phyloP scores from a whole-genome alignment of 805 yeast species.

The Cyberlindnera subsufficiens region DNA sequence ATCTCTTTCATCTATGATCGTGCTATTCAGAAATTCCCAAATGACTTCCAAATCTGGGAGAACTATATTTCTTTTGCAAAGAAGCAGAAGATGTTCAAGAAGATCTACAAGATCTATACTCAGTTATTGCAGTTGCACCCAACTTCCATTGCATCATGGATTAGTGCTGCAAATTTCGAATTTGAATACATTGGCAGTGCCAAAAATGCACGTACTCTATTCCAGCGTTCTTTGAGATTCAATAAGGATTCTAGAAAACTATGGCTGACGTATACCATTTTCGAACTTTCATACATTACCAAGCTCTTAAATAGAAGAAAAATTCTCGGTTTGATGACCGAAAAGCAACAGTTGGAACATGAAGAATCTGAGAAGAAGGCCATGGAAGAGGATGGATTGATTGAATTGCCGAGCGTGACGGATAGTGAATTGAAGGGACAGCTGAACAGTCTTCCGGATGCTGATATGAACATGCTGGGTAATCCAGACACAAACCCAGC shows the following conservation, averaged over 20 bases:
- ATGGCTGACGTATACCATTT: constrained; percentile 83
- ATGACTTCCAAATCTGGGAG: constrained; percentile 73
- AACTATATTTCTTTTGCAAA: constrained; percentile 66
- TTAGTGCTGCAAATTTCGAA: constrained; percentile 91
- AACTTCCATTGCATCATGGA: constrained; percentile 86
- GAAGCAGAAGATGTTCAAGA: constrained; percentile 59
- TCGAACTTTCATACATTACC: constrained; percentile 82
- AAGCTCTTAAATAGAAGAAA: constrained; percentile 79
- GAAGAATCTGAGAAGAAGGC: constrained; percentile 26
- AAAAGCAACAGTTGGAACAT: constrained; percentile 57
- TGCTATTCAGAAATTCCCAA: constrained; percentile 75
- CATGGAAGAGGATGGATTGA: constrained; percentile 28
- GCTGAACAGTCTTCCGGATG: constrained; percentile 75
- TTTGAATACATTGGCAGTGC: constrained; percentile 85
- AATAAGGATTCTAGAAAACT: constrained; percentile 66
- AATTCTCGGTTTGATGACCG: constrained; percentile 72
- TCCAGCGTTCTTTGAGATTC: constrained; percentile 81
- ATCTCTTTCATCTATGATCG: constrained; percentile 79
- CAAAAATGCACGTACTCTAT: constrained; percentile 78
- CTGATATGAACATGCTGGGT: constrained; percentile 80
- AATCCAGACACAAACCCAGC: constrained; percentile 82
- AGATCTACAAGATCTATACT: constrained; percentile 71
- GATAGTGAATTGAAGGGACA: constrained; percentile 55
- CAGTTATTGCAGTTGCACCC: constrained; percentile 83
- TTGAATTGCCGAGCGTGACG: constrained; percentile 39